Percentiles rank a stretch among this genome's conserved stretches.
Evolutionary conservation across 2,329 filamentous ascomycete genomes (phyloP).

Genomic region (Passalora sequoiae): DNA sequence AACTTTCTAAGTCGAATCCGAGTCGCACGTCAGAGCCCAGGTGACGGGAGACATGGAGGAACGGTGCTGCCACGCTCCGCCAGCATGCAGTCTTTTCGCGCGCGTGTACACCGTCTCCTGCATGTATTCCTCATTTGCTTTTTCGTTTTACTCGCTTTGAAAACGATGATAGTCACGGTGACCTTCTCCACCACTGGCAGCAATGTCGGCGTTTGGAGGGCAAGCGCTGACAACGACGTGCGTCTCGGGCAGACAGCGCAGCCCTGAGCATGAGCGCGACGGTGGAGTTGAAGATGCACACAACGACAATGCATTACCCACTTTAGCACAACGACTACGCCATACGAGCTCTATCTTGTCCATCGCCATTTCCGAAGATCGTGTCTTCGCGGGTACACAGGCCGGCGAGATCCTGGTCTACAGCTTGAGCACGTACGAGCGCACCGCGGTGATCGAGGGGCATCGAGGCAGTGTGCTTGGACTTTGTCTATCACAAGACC

Average conservation of each 20-base stretch:
- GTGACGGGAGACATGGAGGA: no score
- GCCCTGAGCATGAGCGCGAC: slow-evolving; percentile 24
- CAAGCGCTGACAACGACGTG: slow-evolving; percentile 17
- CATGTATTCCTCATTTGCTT: neutral
- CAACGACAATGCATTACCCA: slow-evolving; percentile 43
- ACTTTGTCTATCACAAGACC: slow-evolving; percentile 71
- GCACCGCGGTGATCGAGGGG: slow-evolving; percentile 71
- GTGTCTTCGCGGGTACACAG: slow-evolving; percentile 88
- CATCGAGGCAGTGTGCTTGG: slow-evolving; percentile 89
- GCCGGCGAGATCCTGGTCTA: slow-evolving; percentile 88
- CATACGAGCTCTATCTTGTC: slow-evolving; percentile 77
- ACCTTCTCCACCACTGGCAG: slow-evolving; percentile 2
- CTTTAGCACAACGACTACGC: slow-evolving; percentile 67
- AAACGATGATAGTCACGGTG: slow-evolving; percentile 3
- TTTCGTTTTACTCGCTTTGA: no score
- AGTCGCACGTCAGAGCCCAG: no score
- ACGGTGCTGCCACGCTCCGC: no score
- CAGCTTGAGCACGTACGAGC: slow-evolving; percentile 82
- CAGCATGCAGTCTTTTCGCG: no score
- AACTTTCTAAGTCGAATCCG: no score
- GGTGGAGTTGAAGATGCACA: no score
- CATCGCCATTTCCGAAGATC: slow-evolving; percentile 71
- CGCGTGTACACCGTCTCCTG: neutral
- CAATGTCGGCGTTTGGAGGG: slow-evolving; percentile 14
- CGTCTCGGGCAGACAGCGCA: no score